Conservation (phyloP, 495 filamentous ascomycete species). For the Pyrenopolyporus hunteri region DNA sequence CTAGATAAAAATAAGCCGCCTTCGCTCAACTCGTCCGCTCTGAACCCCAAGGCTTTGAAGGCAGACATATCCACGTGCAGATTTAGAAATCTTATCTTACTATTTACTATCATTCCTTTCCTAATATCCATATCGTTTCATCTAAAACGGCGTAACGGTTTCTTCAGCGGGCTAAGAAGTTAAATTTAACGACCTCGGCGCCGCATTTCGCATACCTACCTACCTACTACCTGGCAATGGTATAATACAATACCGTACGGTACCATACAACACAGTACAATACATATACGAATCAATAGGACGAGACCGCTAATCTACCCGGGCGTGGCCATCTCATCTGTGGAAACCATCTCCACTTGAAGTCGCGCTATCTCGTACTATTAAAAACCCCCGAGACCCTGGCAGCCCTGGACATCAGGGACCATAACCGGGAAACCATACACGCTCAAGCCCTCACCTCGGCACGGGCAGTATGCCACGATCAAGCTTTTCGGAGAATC, state of each 20-base stretch:
- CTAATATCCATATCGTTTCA: slow-evolving; percentile 7
- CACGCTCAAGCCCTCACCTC: slow-evolving; percentile 21
- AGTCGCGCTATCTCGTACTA: slow-evolving; percentile 26
- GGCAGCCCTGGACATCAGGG: slow-evolving; percentile 18
- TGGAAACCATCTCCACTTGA: slow-evolving; percentile 34
- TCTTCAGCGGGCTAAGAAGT: slow-evolving; percentile 8
- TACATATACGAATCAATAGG: slow-evolving; percentile 10
- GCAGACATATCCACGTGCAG: slow-evolving; percentile 26
- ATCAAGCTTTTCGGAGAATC: slow-evolving; percentile 66
- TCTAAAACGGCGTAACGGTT: not conserved
- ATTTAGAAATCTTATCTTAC: slow-evolving; percentile 29
- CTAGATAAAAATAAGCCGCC: slow-evolving; percentile 18
- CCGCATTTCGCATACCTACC: slow-evolving; percentile 4
- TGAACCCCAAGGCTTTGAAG: slow-evolving; percentile 20
- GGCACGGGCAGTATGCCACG: slow-evolving; percentile 46
- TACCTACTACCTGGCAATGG: no score
- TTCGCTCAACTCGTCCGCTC: slow-evolving; percentile 7
- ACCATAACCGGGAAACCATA: slow-evolving; percentile 21
- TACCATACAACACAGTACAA: no score
- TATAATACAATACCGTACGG: no score
- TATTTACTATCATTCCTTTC: slow-evolving; percentile 8
- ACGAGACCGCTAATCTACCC: slow-evolving; percentile 3
- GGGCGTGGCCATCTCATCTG: slow-evolving; percentile 14
- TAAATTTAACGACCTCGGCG: slow-evolving; percentile 6
- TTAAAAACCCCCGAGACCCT: slow-evolving; percentile 21